Evolutionary conservation across 2,329 filamentous ascomycete species (phyloP).

Genomic region (Diaporthe sp.): DNA sequence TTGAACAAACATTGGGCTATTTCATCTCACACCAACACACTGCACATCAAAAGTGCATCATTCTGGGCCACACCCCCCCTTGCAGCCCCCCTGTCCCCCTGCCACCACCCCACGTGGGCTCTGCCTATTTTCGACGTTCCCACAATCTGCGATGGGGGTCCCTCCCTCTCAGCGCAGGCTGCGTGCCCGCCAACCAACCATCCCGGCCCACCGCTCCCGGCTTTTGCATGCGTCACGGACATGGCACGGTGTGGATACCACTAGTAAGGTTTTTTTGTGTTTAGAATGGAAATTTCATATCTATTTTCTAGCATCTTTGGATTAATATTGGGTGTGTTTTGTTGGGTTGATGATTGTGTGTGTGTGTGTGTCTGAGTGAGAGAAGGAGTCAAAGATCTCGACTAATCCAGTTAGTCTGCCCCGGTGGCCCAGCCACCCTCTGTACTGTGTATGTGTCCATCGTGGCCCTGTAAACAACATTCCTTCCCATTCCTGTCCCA

Average conservation of each 20-base stretch:
- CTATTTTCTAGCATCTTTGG: constrained; percentile 2
- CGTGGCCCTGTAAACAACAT: neutral
- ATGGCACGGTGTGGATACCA: neutral
- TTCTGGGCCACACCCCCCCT: neutral
- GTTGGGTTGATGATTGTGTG: neutral
- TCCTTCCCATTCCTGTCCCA: constrained; percentile 2
- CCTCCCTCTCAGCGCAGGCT: neutral
- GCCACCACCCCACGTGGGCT: constrained; percentile 20
- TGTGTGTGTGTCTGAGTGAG: neutral
- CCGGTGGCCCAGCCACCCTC: constrained; percentile 15
- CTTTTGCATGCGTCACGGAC: neutral
- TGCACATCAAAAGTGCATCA: constrained; percentile 15
- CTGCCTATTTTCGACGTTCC: constrained; percentile 20
- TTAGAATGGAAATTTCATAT: neutral
- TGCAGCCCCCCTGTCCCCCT: neutral
- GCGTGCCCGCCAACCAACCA: neutral
- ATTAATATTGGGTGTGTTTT: constrained; percentile 9
- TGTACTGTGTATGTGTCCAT: neutral
- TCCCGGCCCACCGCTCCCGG: neutral
- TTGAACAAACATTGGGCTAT: too few species aligned
- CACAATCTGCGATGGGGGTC: neutral
- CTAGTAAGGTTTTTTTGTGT: neutral
- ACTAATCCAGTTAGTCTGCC: constrained; percentile 22
- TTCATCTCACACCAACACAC: too few species aligned
- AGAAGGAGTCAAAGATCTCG: neutral